phyloP scores from a whole-genome alignment of 129 eudicot genomes.

The Saussurea involucrata region DNA sequence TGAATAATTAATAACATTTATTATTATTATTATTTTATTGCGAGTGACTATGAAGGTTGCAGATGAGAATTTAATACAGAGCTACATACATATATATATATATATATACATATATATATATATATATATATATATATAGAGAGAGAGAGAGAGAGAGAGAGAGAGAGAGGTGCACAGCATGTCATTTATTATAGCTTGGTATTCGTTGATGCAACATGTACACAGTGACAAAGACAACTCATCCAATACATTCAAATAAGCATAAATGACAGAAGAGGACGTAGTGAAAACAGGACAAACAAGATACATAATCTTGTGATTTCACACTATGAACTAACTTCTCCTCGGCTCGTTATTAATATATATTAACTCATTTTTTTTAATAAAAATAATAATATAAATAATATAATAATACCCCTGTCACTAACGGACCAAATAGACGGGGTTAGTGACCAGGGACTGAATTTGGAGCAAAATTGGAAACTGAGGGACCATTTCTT shows the following conservation, averaged over 20 bases:
- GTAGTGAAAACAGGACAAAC: not conserved
- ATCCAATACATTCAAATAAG: not conserved
- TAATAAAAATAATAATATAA: no score
- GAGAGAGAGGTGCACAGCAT: not conserved
- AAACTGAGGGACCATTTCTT: no score
- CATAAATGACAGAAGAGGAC: not conserved
- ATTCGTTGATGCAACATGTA: conserved; percentile 16
- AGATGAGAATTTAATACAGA: conserved; percentile 6
- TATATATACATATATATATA: no score
- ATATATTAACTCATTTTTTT: no score
- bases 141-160: conserved; percentile 3
- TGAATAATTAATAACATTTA: no score
- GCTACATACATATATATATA: no score
- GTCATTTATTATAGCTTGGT: conserved; percentile 10
- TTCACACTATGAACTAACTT: not conserved
- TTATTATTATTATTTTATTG: no score
- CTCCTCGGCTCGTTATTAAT: not conserved
- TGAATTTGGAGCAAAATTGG: no score
- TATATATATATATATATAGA: no score
- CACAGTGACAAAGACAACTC: conserved; percentile 6
- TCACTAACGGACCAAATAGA: no score
- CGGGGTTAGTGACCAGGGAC: no score
- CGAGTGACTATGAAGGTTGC: not conserved
- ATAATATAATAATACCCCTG: no score
- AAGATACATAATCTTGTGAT: not conserved